These are phyloP conservation scores for Globisporangium recalcitrans DNA, from an alignment of 352 stramenopile genomes.

Conservation along the genomic window DNA sequence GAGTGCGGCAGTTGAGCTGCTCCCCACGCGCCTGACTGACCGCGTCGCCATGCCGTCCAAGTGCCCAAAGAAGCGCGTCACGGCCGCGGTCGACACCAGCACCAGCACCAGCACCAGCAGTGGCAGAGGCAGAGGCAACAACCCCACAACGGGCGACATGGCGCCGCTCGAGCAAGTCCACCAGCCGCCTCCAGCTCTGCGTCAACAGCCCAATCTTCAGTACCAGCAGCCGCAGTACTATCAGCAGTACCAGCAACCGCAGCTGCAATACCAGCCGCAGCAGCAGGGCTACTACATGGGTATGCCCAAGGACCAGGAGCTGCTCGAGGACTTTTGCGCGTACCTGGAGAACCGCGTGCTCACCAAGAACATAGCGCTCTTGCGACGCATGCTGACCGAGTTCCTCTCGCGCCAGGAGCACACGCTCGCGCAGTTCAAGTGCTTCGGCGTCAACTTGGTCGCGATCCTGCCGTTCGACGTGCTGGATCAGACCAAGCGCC, in stretches of 20 bases:
- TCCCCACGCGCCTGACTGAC: no score
- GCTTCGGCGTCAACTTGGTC: slow-evolving; percentile 29
- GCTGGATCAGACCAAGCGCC: slow-evolving; percentile 2
- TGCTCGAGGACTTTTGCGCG: slow-evolving; percentile 47
- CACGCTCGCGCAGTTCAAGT: slow-evolving; percentile 36
- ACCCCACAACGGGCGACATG: not conserved
- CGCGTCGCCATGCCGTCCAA: not conserved
- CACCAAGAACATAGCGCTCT: slow-evolving; percentile 37
- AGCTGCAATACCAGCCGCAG: not conserved
- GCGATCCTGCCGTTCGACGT: slow-evolving; percentile 33
- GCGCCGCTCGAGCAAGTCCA: not conserved
- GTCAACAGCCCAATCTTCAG: no score
- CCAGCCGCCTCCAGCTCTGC: no score
- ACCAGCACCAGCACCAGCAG: not conserved
- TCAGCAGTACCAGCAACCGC: not conserved
- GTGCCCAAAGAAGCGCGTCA: not conserved
- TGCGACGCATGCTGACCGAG: slow-evolving; percentile 52
- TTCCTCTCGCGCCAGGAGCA: slow-evolving; percentile 46
- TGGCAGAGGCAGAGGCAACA: no score
- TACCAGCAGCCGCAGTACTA: not conserved
- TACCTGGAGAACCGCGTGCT: slow-evolving; percentile 49
- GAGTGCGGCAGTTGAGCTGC: not conserved
- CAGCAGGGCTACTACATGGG: not conserved
- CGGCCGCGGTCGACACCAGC: not conserved
- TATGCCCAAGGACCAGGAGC: slow-evolving; percentile 19